A percentile compares a stretch with the other conserved stretches of the same genome.
These are phyloP conservation scores for Periconia sp. DNA, from an alignment of 2,329 filamentous ascomycete species.

Conservation along the genomic window DNA sequence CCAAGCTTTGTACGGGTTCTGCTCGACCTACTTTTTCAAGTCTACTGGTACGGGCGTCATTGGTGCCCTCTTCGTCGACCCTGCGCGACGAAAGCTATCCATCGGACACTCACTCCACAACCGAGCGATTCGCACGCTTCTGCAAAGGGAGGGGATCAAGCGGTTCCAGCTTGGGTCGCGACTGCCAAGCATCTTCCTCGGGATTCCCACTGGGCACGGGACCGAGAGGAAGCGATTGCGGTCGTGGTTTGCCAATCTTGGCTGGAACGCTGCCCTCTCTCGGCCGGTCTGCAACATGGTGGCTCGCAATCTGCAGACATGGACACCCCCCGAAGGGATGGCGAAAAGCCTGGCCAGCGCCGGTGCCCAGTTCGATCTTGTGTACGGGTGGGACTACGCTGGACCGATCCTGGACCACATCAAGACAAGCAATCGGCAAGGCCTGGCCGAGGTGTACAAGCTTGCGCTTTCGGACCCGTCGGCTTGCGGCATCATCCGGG, in stretches of 20 bases:
- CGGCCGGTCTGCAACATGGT: slow-evolving; percentile 73
- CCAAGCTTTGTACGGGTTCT: slow-evolving; percentile 88
- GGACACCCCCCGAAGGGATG: slow-evolving; percentile 79
- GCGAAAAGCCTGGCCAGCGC: slow-evolving; percentile 74
- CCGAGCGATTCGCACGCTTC: slow-evolving; percentile 76
- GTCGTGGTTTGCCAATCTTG: slow-evolving; percentile 88
- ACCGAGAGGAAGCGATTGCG: slow-evolving; percentile 65
- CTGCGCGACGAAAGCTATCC: slow-evolving; percentile 81
- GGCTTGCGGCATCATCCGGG: slow-evolving; percentile 81
- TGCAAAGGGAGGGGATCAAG: slow-evolving; percentile 74
- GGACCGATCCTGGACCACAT: slow-evolving; percentile 78
- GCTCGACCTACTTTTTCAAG: slow-evolving; percentile 82
- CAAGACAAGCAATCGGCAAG: slow-evolving; percentile 74
- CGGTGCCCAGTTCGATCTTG: slow-evolving; percentile 80
- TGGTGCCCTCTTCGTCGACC: slow-evolving; percentile 88
- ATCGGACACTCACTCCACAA: slow-evolving; percentile 91
- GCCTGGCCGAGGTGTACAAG: slow-evolving; percentile 80
- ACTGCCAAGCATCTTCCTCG: slow-evolving; percentile 84
- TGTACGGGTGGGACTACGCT: slow-evolving; percentile 79
- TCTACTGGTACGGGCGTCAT: slow-evolving; percentile 75
- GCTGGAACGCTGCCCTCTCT: slow-evolving; percentile 78
- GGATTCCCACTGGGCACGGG: slow-evolving; percentile 74
- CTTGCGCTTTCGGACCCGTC: slow-evolving; percentile 73
- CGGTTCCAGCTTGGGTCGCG: slow-evolving; percentile 81
- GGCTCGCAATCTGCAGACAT: slow-evolving; percentile 73